A percentile compares a stretch with the other conserved stretches of the same genome.
Evolutionary conservation across 768 basidiomycete species (phyloP).

Genomic region (Amanita rimosa): DNA sequence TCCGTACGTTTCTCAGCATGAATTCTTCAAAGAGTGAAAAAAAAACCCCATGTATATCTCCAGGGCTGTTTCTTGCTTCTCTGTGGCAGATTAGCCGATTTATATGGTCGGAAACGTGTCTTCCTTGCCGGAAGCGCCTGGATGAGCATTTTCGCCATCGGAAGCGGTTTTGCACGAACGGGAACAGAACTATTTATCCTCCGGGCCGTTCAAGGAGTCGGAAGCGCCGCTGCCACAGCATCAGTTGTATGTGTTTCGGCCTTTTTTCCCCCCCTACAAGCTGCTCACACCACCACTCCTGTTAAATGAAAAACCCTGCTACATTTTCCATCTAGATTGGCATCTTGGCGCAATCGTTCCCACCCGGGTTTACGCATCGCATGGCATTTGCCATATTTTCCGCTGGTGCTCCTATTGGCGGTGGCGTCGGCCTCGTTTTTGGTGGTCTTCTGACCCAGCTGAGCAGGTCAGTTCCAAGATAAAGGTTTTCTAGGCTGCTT

Average conservation of each 20-base stretch:
- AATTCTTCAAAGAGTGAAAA: no score
- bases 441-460: slow-evolving; percentile 68
- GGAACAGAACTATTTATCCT: slow-evolving; percentile 27
- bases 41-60: background rate
- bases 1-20: background rate
- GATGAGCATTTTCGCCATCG: slow-evolving; percentile 48
- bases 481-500: background rate
- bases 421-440: slow-evolving; percentile 52
- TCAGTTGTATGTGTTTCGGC: slow-evolving; percentile 33
- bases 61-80: background rate
- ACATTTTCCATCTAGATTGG: slow-evolving; percentile 51
- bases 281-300: background rate
- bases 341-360: slow-evolving; percentile 73
- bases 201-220: slow-evolving; percentile 70
- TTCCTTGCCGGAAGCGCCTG: slow-evolving; percentile 52
- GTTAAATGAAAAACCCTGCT: no score
- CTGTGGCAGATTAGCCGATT: slow-evolving; percentile 61
- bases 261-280: no score
- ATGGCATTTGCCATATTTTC: slow-evolving; percentile 76
- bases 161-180: slow-evolving; percentile 51
- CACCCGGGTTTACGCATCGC: slow-evolving; percentile 43
- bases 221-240: slow-evolving; percentile 65
- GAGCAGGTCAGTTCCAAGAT: slow-evolving; percentile 18
- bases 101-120: slow-evolving; percentile 61
- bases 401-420: slow-evolving; percentile 79